Percentiles rank a stretch among this genome's conserved stretches.
Evolutionary conservation across 2,329 filamentous ascomycete species (phyloP).

Genomic region (Alternaria viburni): DNA sequence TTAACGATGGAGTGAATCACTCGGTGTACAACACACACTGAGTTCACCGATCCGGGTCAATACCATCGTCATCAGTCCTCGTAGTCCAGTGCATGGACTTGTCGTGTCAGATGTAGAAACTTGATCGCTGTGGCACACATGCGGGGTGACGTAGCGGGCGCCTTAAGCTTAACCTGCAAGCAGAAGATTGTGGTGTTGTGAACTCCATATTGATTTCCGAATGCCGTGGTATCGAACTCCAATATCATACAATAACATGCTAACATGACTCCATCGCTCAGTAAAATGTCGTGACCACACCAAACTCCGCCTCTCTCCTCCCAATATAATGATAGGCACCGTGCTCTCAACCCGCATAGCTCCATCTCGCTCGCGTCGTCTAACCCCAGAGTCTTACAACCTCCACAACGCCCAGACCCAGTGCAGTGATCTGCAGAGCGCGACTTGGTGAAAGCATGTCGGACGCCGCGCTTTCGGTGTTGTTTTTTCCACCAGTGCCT

Average conservation of each 20-base stretch:
- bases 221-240: not conserved
- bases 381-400: constrained; percentile 30
- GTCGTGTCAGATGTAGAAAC: not conserved
- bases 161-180: not conserved
- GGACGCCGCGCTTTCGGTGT: constrained; percentile 27
- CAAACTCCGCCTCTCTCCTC: not conserved
- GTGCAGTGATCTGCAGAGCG: constrained; percentile 30
- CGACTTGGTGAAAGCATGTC: constrained; percentile 25
- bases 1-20: too few relatives aligned
- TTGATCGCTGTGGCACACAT: not conserved
- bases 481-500: constrained; percentile 5
- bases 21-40: not conserved
- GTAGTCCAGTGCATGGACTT: not conserved
- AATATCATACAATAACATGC: not conserved
- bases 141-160: not conserved
- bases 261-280: not conserved
- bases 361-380: not conserved
- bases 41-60: not conserved
- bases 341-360: not conserved
- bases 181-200: not conserved
- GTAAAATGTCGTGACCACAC: not conserved
- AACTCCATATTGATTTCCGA: not conserved
- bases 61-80: not conserved
- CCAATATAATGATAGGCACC: not conserved
- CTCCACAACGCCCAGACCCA: constrained; percentile 36